Base-by-base conservation (phyloP, 768 basidiomycete species). In the Tricholoma bakamatsutake region DNA sequence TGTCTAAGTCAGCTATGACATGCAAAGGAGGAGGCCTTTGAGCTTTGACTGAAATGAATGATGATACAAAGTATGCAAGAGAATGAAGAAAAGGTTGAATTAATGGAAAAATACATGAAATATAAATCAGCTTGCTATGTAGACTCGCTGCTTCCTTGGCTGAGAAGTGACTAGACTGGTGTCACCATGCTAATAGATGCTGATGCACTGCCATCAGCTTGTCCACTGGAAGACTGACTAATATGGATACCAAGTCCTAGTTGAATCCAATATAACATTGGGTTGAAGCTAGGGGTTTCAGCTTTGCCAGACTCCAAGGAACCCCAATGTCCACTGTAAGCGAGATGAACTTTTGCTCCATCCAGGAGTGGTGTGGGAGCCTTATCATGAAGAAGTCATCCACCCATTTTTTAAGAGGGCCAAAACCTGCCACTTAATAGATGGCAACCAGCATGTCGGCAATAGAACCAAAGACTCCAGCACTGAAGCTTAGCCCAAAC, bases 311-410 rank as follows among this genome's bases (percentile, higher is more conserved):
- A 18, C n/a, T n/a, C n/a, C n/a, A n/a, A n/a, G n/a, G n/a, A n/a
- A n/a, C n/a, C n/a, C n/a, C n/a, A n/a, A n/a, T n/a, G n/a, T n/a
- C n/a, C n/a, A n/a, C n/a, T n/a, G n/a, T n/a, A n/a, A n/a, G n/a
- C n/a, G n/a, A n/a, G n/a, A n/a, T n/a, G n/a, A n/a, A n/a, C n/a
- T n/a, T n/a, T n/a, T n/a, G n/a, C n/a, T n/a, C n/a, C n/a, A 4
- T 40, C 39, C 39, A 40, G 0, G 57, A 30, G 30, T 67, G 57
- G 40, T 53, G 27, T 2, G 69, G 68, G 0, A 61, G 54, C 0
- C 62, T 59, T 11, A 72, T 58, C 1, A 67, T 63, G 3, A 72
- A 50, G 52, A 75, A 73, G 40, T 76, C 66, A 64, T 76, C 71
- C 0, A 75, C 74, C 75, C 75, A 76, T 53, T n/a, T n/a, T n/a